phyloP scores from a whole-genome alignment of 2,329 filamentous ascomycete genomes.

The Colletotrichum australisinense region DNA sequence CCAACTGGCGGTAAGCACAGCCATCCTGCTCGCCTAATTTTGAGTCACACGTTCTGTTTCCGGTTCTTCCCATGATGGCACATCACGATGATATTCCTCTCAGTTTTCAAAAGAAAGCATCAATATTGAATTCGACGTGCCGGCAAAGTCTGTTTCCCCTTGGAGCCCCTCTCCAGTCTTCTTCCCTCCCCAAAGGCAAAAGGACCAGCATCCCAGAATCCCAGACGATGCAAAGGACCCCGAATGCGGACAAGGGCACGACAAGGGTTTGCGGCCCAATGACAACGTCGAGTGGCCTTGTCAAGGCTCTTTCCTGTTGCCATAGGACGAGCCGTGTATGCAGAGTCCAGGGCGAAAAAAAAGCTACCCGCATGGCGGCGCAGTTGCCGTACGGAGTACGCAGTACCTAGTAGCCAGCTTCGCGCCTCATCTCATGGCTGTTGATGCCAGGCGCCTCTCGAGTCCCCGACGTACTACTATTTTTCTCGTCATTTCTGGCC shows the following conservation, averaged over 20 bases:
- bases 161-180: neutral
- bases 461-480: neutral
- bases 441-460: conserved; percentile 7
- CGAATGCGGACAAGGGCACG: conserved; percentile 29
- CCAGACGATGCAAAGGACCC: conserved; percentile 32
- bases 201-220: conserved; percentile 9
- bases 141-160: conserved; percentile 1
- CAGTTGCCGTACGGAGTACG: conserved; percentile 45
- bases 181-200: neutral
- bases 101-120: neutral
- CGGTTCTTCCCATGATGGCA: neutral
- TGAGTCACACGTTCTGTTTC: neutral
- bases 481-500: neutral
- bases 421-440: conserved; percentile 31
- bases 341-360: conserved; percentile 43
- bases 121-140: conserved; percentile 14
- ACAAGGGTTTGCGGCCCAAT: conserved; percentile 51
- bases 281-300: conserved; percentile 36
- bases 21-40: conserved; percentile 1
- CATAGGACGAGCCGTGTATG: conserved; percentile 47
- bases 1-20: conserved; percentile 23
- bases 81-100: neutral
- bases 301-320: conserved; percentile 34
- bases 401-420: conserved; percentile 40
- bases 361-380: conserved; percentile 56